Percentiles rank a stretch among this genome's conserved stretches.
These are phyloP conservation scores for Calocera viscosa DNA, from an alignment of 768 basidiomycete genomes.

Conservation along the genomic window DNA sequence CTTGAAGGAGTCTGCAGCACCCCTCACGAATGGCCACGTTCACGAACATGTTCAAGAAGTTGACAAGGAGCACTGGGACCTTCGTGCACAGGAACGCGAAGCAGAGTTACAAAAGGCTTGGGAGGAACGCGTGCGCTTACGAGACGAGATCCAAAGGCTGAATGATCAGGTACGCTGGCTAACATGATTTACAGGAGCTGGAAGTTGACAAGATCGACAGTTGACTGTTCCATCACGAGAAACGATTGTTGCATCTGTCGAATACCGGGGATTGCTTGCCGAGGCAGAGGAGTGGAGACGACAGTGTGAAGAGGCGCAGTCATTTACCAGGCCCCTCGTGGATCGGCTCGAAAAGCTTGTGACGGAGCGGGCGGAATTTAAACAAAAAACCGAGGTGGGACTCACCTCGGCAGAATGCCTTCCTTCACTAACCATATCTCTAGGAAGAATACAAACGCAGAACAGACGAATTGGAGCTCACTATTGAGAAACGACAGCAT, in stretches of 20 bases:
- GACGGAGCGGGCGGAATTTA: conserved; percentile 18
- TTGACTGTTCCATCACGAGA: conserved; percentile 30
- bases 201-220: conserved; percentile 22
- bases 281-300: conserved; percentile 40
- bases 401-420: background rate
- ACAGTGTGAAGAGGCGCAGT: conserved; percentile 32
- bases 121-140: conserved; percentile 28
- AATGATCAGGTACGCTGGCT: conserved; percentile 34
- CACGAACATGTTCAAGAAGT: conserved; percentile 31
- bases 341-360: conserved; percentile 17
- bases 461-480: conserved; percentile 49
- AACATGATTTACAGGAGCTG: conserved; percentile 17
- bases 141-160: conserved; percentile 35
- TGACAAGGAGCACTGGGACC: conserved; percentile 33
- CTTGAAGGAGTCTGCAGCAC: conserved; percentile 29
- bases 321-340: conserved; percentile 10
- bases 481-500: conserved; percentile 49
- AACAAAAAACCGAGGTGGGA: conserved; percentile 15
- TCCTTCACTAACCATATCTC: background rate
- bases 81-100: conserved; percentile 27
- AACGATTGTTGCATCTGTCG: conserved; percentile 35
- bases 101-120: conserved; percentile 39
- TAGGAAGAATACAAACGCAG: conserved; percentile 37
- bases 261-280: conserved; percentile 46
- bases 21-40: conserved; percentile 27